These are phyloP conservation scores for Aspergillus sp. DNA, from an alignment of 2,329 filamentous ascomycete species.

Conservation along the genomic window DNA sequence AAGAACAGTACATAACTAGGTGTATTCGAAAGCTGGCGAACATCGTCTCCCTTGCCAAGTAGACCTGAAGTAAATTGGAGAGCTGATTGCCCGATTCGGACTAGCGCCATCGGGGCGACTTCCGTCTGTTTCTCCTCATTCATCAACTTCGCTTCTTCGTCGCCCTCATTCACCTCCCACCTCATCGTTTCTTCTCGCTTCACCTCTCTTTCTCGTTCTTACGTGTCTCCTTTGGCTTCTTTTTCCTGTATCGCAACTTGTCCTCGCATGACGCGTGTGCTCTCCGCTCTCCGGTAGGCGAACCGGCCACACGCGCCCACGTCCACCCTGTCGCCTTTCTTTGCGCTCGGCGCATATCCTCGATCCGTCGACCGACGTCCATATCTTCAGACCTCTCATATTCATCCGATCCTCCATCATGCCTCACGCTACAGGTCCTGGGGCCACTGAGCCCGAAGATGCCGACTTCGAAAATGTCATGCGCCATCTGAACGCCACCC, in stretches of 20 bases:
- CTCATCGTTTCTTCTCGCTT: background rate
- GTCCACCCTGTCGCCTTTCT: background rate
- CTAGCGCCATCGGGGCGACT: slow-evolving; percentile 16
- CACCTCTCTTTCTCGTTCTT: background rate
- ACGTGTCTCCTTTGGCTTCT: background rate
- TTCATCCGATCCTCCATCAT: slow-evolving; percentile 21
- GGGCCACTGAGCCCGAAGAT: slow-evolving; percentile 31
- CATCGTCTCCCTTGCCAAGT: background rate
- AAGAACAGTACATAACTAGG: background rate
- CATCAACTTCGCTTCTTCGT: slow-evolving; percentile 4
- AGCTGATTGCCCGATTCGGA: slow-evolving; percentile 26
- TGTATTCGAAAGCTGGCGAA: background rate
- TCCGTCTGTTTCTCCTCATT: slow-evolving; percentile 3
- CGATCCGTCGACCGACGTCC: background rate
- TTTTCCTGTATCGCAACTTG: background rate
- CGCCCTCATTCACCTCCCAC: slow-evolving; percentile 1
- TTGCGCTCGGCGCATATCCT: background rate
- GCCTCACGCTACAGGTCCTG: slow-evolving; percentile 37
- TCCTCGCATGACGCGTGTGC: background rate
- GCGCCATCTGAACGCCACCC: slow-evolving; percentile 40
- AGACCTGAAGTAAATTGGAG: background rate
- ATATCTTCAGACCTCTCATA: background rate
- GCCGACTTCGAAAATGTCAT: slow-evolving; percentile 41
- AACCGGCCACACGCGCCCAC: background rate
- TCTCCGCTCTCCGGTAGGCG: background rate